Percentiles rank a stretch among this genome's conserved stretches.
phyloP scores from a whole-genome alignment of 495 filamentous ascomycete genomes.

The Recurvomyces mirabilis region DNA sequence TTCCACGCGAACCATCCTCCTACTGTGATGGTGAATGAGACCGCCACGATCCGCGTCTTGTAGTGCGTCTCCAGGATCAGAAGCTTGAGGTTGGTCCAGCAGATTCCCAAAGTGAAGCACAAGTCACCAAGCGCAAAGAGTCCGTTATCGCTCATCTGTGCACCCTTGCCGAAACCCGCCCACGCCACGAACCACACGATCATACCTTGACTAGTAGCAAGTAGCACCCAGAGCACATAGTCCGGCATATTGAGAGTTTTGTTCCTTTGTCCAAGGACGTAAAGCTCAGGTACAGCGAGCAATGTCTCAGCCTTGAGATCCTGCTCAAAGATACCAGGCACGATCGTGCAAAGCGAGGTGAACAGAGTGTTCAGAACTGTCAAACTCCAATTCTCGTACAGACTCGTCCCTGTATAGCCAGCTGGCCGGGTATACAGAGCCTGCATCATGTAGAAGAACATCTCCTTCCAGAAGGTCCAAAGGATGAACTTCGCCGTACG shows the following conservation, averaged over 20 bases:
- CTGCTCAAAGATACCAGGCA: conserved; percentile 84
- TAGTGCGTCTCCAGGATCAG: conserved; percentile 79
- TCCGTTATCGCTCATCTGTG: conserved; percentile 56
- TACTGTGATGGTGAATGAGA: conserved; percentile 55
- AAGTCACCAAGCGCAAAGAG: conserved; percentile 72
- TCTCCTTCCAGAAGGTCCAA: conserved; percentile 24
- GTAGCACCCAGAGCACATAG: conserved; percentile 72
- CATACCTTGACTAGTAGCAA: conserved; percentile 66
- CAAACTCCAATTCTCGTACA: conserved; percentile 80
- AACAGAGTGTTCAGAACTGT: conserved; percentile 95
- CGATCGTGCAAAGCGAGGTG: conserved; percentile 82
- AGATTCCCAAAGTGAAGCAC: conserved; percentile 61
- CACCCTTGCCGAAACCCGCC: conserved; percentile 52
- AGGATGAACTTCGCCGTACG: conserved; percentile 83
- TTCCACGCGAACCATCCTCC: conserved; percentile 85
- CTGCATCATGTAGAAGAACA: conserved; percentile 72
- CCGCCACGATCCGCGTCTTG: conserved; percentile 57
- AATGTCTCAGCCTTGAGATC: conserved; percentile 72
- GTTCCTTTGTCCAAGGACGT: conserved; percentile 68
- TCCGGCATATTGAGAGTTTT: conserved; percentile 68
- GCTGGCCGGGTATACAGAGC: conserved; percentile 75
- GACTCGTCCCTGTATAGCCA: conserved; percentile 80
- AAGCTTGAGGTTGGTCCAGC: conserved; percentile 75
- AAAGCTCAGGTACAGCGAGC: conserved; percentile 82
- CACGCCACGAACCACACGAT: conserved; percentile 69